Conservation (phyloP, 495 filamentous ascomycete species). For the Lepidopterella palustris region DNA sequence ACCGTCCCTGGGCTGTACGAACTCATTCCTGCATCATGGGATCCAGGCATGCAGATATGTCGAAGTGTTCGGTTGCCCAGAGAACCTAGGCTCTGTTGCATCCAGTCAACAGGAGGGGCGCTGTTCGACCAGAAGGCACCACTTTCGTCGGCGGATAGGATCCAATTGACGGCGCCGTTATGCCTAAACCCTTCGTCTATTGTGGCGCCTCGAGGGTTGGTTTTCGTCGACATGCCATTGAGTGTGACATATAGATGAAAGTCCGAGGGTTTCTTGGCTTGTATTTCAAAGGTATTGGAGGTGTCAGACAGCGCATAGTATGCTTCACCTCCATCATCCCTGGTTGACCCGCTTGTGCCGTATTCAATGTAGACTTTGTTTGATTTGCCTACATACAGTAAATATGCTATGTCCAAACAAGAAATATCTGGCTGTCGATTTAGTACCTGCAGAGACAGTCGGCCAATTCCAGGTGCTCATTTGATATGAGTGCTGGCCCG, state of each 20-base stretch:
- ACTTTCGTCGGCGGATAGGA: slow-evolving; percentile 24
- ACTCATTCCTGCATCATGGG: slow-evolving; percentile 28
- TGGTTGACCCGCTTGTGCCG: slow-evolving; percentile 9
- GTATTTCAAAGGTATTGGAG: slow-evolving; percentile 12
- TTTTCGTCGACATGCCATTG: slow-evolving; percentile 15
- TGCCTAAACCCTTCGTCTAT: slow-evolving; percentile 25
- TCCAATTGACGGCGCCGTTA: slow-evolving; percentile 21
- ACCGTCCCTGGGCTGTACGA: slow-evolving; percentile 14
- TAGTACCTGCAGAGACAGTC: slow-evolving; percentile 20
- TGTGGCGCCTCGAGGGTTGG: slow-evolving; percentile 8
- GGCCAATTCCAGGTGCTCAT: slow-evolving; percentile 28
- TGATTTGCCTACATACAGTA: slow-evolving; percentile 2
- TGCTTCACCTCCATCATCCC: slow-evolving; percentile 27
- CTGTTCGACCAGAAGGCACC: slow-evolving; percentile 20
- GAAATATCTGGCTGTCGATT: neutral
- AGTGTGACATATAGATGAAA: slow-evolving; percentile 16
- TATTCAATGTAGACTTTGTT: slow-evolving; percentile 23
- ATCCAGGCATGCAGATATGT: slow-evolving; percentile 26
- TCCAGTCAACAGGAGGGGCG: slow-evolving; percentile 20
- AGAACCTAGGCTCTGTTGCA: slow-evolving; percentile 24
- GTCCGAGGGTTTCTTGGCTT: slow-evolving; percentile 10
- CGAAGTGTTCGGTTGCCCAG: slow-evolving; percentile 21
- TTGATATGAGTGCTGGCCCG: slow-evolving; percentile 21
- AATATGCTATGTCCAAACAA: neutral
- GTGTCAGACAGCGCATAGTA: slow-evolving; percentile 21